Conservation (phyloP, 805 yeast species). For the Lipomyces sp. region DNA sequence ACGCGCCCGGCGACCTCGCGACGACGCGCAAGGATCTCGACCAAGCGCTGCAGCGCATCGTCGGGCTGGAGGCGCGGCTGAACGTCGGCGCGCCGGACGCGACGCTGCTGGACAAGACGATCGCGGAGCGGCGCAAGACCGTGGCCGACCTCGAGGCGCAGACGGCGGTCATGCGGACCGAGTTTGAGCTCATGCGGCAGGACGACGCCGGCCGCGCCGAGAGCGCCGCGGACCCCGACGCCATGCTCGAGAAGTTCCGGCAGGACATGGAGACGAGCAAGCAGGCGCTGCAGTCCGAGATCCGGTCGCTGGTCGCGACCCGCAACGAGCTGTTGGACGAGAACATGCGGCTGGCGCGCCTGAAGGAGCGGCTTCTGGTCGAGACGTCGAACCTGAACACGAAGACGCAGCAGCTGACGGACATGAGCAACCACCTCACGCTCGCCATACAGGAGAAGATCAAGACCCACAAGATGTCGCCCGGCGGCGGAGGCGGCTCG, state of each 20-base stretch:
- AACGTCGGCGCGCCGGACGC: constrained; percentile 5
- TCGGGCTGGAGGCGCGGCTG: constrained; percentile 22
- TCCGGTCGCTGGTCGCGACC: constrained; percentile 38
- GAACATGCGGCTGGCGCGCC: constrained; percentile 31
- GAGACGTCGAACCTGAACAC: constrained; percentile 37
- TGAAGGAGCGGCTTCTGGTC: constrained; percentile 33
- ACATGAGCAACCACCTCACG: constrained; percentile 40
- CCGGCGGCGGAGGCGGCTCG: constrained; percentile 1
- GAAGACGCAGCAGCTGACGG: constrained; percentile 39
- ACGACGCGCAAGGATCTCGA: constrained; percentile 12
- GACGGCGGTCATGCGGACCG: constrained; percentile 38
- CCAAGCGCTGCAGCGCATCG: constrained; percentile 16
- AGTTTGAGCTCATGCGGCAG: constrained; percentile 43
- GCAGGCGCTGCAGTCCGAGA: constrained; percentile 47
- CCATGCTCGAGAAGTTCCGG: no score
- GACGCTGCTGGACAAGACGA: constrained; percentile 4
- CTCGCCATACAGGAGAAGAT: constrained; percentile 38
- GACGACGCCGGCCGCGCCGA: constrained; percentile 43
- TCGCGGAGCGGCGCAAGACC: constrained; percentile 33
- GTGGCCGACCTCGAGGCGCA: constrained; percentile 41
- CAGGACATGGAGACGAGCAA: constrained; percentile 50
- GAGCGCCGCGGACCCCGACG: constrained; percentile 5
- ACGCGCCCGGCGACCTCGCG: constrained; percentile 2
- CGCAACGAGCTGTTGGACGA: constrained; percentile 36
- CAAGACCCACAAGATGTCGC: constrained; percentile 2